A percentile compares a stretch with the other conserved stretches of the same genome.
phyloP scores from a whole-genome alignment of 345 rosid species.

The Lepidium didymum region DNA sequence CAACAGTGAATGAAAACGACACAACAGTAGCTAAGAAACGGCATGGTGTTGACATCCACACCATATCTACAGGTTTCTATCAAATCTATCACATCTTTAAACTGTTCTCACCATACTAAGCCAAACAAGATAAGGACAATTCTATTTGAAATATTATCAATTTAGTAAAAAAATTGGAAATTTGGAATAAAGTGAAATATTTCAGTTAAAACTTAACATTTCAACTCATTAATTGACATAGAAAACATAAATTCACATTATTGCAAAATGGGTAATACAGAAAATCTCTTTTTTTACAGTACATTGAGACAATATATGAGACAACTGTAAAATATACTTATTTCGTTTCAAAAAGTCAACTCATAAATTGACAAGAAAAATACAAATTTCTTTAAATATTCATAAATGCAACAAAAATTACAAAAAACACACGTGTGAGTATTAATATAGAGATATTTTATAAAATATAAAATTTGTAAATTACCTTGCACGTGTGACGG shows the following conservation, averaged over 20 bases:
- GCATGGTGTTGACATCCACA: constrained; percentile 31
- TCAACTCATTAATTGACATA: constrained; percentile 7
- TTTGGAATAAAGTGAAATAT: not conserved
- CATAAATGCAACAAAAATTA: too few species aligned
- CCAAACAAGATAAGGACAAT: constrained; percentile 13
- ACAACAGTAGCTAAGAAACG: constrained; percentile 18
- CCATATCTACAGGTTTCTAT: constrained; percentile 30
- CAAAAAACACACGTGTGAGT: too few species aligned
- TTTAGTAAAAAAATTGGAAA: not conserved
- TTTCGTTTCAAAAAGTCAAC: constrained; percentile 9
- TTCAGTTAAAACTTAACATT: constrained; percentile 13
- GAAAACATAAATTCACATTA: too few species aligned
- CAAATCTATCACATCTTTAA: constrained; percentile 43
- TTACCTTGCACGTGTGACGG: constrained; percentile 83
- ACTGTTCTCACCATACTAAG: constrained; percentile 15
- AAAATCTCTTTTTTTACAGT: too few species aligned
- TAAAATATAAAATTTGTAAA: too few species aligned
- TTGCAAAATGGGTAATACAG: too few species aligned
- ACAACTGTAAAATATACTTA: not conserved
- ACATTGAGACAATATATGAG: too few species aligned
- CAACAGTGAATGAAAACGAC: constrained; percentile 28
- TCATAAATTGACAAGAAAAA: not conserved
- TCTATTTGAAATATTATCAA: not conserved
- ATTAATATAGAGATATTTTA: too few species aligned
- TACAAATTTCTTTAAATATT: too few species aligned